Base-by-base conservation (phyloP, 1,284 basidiomycete genomes). In the Rhodotorula mucilaginosa region DNA sequence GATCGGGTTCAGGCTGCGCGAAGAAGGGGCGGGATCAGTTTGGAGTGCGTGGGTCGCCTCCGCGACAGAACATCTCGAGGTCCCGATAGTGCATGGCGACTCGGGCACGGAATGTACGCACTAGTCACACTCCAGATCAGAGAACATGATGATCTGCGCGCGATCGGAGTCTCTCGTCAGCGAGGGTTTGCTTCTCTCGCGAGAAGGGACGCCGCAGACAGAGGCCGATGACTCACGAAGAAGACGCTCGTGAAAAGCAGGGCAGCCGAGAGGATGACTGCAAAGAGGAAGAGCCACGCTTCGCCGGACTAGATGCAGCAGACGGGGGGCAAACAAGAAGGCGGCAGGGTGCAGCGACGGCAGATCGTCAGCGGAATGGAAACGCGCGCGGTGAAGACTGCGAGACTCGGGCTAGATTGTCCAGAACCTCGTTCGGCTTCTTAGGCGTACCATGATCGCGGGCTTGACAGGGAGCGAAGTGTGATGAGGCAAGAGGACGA, bases 141-240 rank as follows among this genome's bases (percentile, higher is more conserved):
- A 95, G 86, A 98, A 99, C 95, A 99, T 98, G 86, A 99, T 99
- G 81, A 99, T 97, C 96, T 98, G 78, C 48, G 65, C 15, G 48
- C 44, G 44, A 39, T 46, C 46, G 19, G 13, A 18, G 19, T 15
- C 6, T n/a, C 21, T n/a, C 7, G 60, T 51, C 31, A 44, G 61
- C 12, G 13, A 23, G 3, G 34, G 23, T 16, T 31, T 26, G 34
- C 54, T 26, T 44, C 49, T 21, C 23, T 8, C 29, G 23, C 57
- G 12, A 34, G 23, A 19, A 39, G 56, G 4, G n/a, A 13, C 3
- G 13, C 15, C 3, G 15, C 59, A 31, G 31, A 47, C 34, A 31
- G 51, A 44, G 59, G 31, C 12, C 23, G 51, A 16, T 51, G 10
- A 69, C 94, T 82, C 79, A 97, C 93, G 83, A 96, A 97, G 86